Evolutionary conservation across 768 basidiomycete genomes (phyloP).

Genomic region (Crepidotus variabilis): DNA sequence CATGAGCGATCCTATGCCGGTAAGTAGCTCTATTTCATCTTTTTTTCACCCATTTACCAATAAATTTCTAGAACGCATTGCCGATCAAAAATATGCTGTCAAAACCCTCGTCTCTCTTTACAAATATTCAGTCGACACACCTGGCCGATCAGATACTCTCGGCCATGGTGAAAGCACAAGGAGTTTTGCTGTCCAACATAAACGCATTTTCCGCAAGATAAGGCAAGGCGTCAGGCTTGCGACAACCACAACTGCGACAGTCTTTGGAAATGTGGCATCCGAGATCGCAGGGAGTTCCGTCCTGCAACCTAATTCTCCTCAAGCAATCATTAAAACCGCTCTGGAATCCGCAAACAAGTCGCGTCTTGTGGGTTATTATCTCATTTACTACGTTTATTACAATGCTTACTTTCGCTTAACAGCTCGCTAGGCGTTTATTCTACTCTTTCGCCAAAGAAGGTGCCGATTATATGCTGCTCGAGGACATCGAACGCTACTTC

Average conservation of each 20-base stretch:
- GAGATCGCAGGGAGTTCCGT: conserved; percentile 62
- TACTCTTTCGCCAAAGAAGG: conserved; percentile 75
- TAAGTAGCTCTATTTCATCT: conserved; percentile 16
- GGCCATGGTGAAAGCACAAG: conserved; percentile 29
- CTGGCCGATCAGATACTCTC: conserved; percentile 63
- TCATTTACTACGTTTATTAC: conserved; percentile 3
- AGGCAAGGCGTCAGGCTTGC: conserved; percentile 66
- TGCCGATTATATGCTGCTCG: conserved; percentile 52
- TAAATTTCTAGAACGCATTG: conserved; percentile 56
- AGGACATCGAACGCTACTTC: conserved; percentile 75
- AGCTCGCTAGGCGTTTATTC: conserved; percentile 83
- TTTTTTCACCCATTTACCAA: conserved; percentile 9
- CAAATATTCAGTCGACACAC: conserved; percentile 70
- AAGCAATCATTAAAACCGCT: conserved; percentile 75
- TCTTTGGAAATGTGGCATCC: conserved; percentile 53
- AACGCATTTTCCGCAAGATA: conserved; percentile 63
- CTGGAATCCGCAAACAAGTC: conserved; percentile 80
- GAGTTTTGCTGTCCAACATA: conserved; percentile 47
- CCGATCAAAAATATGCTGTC: conserved; percentile 78
- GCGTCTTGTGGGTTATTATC: conserved; percentile 42
- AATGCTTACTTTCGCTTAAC: conserved; percentile 2
- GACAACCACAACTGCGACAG: conserved; percentile 81
- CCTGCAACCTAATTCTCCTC: conserved; percentile 86
- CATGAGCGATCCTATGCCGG: conserved; percentile 74
- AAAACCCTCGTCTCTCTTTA: conserved; percentile 72